Conservation (phyloP, 2,329 filamentous ascomycete species). For the Paecilomyces dactylethromorphus region DNA sequence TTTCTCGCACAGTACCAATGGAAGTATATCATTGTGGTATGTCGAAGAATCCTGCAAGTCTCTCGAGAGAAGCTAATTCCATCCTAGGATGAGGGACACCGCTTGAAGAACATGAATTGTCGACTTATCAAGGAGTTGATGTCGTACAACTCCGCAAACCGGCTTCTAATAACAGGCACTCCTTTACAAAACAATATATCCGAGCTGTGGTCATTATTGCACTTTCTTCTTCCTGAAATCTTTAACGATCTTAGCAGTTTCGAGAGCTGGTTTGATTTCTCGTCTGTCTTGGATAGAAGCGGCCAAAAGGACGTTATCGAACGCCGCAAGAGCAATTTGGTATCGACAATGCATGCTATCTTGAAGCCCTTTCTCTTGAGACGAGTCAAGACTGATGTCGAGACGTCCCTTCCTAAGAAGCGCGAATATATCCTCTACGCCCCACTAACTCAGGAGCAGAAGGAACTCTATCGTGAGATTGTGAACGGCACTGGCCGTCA, state of each 20-base stretch:
- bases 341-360: slow-evolving; percentile 86
- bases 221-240: slow-evolving; percentile 86
- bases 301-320: slow-evolving; percentile 74
- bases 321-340: slow-evolving; percentile 67
- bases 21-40: slow-evolving; percentile 93
- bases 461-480: slow-evolving; percentile 82
- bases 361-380: slow-evolving; percentile 85
- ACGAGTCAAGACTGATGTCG: slow-evolving; percentile 87
- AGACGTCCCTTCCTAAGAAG: slow-evolving; percentile 87
- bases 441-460: slow-evolving; percentile 83
- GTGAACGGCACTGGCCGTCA: slow-evolving; percentile 64
- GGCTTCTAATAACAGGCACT: slow-evolving; percentile 88
- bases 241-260: slow-evolving; percentile 93
- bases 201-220: slow-evolving; percentile 88
- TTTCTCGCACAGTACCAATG: slow-evolving; percentile 78
- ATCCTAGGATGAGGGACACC: slow-evolving; percentile 79
- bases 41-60: slow-evolving; percentile 3
- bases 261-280: slow-evolving; percentile 96
- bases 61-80: slow-evolving; percentile 13
- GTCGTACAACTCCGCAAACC: slow-evolving; percentile 81
- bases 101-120: slow-evolving; percentile 94
- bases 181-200: slow-evolving; percentile 93
- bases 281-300: slow-evolving; percentile 76
- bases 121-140: slow-evolving; percentile 83
- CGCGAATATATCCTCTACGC: slow-evolving; percentile 94